Conservation (phyloP, 2,329 filamentous ascomycete species). For the Geoglossum cookeanum region DNA sequence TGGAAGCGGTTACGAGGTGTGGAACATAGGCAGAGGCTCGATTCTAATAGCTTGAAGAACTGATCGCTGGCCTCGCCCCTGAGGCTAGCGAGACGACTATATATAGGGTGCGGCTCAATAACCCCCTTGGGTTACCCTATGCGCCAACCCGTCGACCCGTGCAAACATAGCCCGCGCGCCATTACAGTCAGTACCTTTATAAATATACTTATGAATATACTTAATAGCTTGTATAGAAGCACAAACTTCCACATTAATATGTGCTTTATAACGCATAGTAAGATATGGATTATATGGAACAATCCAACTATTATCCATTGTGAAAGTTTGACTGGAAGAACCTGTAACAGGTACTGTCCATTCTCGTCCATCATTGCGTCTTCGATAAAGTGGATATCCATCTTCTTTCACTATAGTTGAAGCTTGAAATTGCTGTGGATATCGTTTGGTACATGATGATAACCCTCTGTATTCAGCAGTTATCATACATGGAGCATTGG, state of each 20-base stretch:
- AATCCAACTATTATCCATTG: slow-evolving; percentile 5
- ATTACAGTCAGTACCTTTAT: slow-evolving; percentile 4
- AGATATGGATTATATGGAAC: slow-evolving; percentile 7
- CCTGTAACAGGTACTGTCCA: neutral
- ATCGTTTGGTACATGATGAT: neutral
- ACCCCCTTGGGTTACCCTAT: no score
- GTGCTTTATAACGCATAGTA: slow-evolving; percentile 2
- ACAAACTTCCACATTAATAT: slow-evolving; percentile 8
- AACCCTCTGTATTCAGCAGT: neutral
- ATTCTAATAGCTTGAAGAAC: no score
- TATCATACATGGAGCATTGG: neutral
- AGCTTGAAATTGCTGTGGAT: neutral
- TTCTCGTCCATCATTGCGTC: neutral
- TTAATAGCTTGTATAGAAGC: slow-evolving; percentile 5
- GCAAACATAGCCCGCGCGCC: no score
- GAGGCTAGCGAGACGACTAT: no score
- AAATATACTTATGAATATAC: slow-evolving; percentile 9
- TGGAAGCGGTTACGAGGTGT: no score
- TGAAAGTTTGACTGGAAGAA: neutral
- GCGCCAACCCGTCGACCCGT: no score
- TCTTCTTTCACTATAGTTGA: neutral
- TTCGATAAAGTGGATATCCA: neutral
- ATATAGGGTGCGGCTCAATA: no score
- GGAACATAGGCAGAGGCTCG: no score
- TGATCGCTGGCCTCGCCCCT: no score